phyloP scores from a whole-genome alignment of 345 rosid genomes.

The Murraya paniculata region DNA sequence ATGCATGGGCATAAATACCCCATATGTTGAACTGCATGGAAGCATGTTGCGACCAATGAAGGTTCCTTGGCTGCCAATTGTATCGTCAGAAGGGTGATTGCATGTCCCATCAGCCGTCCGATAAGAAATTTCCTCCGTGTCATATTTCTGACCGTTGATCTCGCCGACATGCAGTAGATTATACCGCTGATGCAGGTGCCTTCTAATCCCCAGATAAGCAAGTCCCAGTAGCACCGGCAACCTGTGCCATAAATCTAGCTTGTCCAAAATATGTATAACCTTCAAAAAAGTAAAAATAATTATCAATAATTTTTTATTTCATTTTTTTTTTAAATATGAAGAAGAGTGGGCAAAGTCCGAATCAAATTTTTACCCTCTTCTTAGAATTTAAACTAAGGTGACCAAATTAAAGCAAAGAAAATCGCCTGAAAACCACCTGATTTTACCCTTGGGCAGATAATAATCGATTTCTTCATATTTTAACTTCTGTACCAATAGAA shows the following conservation, averaged over 20 bases:
- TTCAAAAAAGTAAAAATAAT: too few relatives aligned
- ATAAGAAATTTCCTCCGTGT: slow-evolving; percentile 41
- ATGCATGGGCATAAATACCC: slow-evolving; percentile 24
- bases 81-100: slow-evolving; percentile 58
- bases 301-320: too few relatives aligned
- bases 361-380: too few relatives aligned
- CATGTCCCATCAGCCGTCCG: slow-evolving; percentile 68
- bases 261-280: slow-evolving; percentile 67
- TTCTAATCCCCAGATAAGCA: slow-evolving; percentile 55
- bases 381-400: too few relatives aligned
- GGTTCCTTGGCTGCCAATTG: slow-evolving; percentile 61
- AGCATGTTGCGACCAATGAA: slow-evolving; percentile 70
- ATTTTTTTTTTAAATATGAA: too few relatives aligned
- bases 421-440: too few relatives aligned
- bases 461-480: too few relatives aligned
- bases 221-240: slow-evolving; percentile 60
- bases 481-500: too few relatives aligned
- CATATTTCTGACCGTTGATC: slow-evolving; percentile 41
- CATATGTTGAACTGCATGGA: slow-evolving; percentile 43
- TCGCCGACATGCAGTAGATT: slow-evolving; percentile 66
- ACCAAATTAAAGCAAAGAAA: too few relatives aligned
- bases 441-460: too few relatives aligned
- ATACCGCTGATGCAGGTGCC: slow-evolving; percentile 73
- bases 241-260: slow-evolving; percentile 60
- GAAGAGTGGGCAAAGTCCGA: too few relatives aligned